These are phyloP conservation scores for Bathelium albidoporum DNA, from an alignment of 495 filamentous ascomycete species.

Conservation along the genomic window DNA sequence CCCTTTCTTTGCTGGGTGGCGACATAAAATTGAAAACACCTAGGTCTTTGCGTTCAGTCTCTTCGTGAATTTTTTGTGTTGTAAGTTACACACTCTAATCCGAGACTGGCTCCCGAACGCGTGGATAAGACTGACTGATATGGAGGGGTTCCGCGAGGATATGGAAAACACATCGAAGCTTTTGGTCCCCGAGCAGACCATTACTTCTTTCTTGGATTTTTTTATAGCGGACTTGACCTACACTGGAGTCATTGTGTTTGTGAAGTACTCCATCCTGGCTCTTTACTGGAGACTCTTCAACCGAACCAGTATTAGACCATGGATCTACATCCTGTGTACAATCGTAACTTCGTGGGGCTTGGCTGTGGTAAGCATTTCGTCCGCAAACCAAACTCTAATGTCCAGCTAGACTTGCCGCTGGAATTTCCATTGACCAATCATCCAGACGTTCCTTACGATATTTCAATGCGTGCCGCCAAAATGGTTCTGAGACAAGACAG, in stretches of 20 bases:
- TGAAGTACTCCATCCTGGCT: not conserved
- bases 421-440: not conserved
- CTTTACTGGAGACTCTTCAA: slow-evolving; percentile 5
- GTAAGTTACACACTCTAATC: not conserved
- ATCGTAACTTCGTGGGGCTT: not conserved
- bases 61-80: not conserved
- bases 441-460: not conserved
- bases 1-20: not conserved
- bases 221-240: slow-evolving; percentile 5
- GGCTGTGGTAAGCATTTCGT: not conserved
- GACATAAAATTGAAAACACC: not conserved
- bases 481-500: not conserved
- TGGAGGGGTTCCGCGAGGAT: not conserved
- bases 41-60: not conserved
- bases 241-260: not conserved
- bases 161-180: not conserved
- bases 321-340: not conserved
- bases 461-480: not conserved
- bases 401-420: not conserved
- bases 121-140: not conserved
- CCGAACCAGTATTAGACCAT: not conserved
- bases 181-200: not conserved
- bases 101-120: too few species aligned
- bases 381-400: too few species aligned
- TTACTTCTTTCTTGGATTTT: not conserved